phyloP scores from a whole-genome alignment of 1,139 yeast species.

The Pichia sp. region DNA sequence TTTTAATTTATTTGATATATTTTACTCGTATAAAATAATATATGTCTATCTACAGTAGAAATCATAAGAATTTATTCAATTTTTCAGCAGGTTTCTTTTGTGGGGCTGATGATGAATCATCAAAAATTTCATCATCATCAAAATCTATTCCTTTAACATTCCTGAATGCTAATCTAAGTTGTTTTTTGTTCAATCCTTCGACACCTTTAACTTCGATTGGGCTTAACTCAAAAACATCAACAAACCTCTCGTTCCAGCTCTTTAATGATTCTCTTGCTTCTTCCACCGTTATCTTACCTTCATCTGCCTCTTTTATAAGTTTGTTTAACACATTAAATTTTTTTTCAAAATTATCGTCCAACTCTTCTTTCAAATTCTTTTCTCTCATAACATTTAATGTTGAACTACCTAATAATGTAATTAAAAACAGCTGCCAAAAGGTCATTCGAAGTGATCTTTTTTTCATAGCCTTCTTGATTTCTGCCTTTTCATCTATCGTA shows the following conservation, averaged over 20 bases:
- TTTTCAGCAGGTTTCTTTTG: slow-evolving; percentile 7
- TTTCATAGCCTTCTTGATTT: slow-evolving; percentile 22
- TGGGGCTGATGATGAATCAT: not conserved
- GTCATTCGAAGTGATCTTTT: slow-evolving; percentile 29
- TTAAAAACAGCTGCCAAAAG: slow-evolving; percentile 28
- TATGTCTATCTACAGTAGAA: not conserved
- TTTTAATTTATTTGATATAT: not conserved
- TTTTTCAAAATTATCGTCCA: slow-evolving; percentile 25
- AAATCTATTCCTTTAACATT: slow-evolving; percentile 11
- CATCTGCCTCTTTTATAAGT: slow-evolving; percentile 18
- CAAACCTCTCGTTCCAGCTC: slow-evolving; percentile 28
- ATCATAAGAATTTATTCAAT: slow-evolving; percentile 18
- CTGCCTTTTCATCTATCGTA: slow-evolving; percentile 19
- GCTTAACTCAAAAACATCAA: slow-evolving; percentile 23
- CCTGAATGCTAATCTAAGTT: slow-evolving; percentile 10
- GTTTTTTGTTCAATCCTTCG: slow-evolving; percentile 20
- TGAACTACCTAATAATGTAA: slow-evolving; percentile 29
- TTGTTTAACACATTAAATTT: slow-evolving; percentile 21
- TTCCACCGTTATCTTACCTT: slow-evolving; percentile 23
- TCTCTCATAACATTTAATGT: slow-evolving; percentile 31
- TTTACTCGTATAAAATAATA: too few species aligned
- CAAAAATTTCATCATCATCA: not conserved
- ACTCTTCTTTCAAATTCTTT: slow-evolving; percentile 26
- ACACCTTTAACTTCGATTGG: slow-evolving; percentile 23
- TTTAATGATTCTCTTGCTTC: slow-evolving; percentile 23